Evolutionary conservation across 2,329 filamentous ascomycete species (phyloP).

Genomic region (Didymella segeticola): DNA sequence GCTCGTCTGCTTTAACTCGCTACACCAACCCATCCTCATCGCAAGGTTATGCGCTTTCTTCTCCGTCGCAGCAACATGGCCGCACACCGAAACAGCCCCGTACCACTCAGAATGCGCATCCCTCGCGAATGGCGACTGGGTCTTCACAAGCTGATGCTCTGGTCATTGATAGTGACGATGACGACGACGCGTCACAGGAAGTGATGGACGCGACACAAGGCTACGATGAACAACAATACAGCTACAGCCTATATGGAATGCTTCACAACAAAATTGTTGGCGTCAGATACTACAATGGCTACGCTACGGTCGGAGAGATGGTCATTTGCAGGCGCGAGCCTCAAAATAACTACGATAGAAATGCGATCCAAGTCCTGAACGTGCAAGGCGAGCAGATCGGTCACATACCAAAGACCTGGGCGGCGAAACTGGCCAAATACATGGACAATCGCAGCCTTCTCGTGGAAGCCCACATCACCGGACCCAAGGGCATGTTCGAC

Average conservation of each 20-base stretch:
- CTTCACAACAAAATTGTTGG: conserved; percentile 66
- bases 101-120: conserved; percentile 19
- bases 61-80: conserved; percentile 1
- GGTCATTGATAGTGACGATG: conserved; percentile 37
- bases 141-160: conserved; percentile 37
- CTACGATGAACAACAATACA: conserved; percentile 32
- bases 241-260: conserved; percentile 41
- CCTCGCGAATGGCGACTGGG: conserved; percentile 22
- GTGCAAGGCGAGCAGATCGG: conserved; percentile 78
- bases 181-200: conserved; percentile 42
- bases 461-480: conserved; percentile 73
- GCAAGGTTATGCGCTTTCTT: conserved; percentile 14
- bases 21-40: conserved; percentile 26
- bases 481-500: conserved; percentile 70
- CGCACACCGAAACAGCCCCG: conserved; percentile 39
- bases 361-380: conserved; percentile 81
- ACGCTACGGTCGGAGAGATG: conserved; percentile 46
- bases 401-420: conserved; percentile 73
- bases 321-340: conserved; percentile 64
- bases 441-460: conserved; percentile 63
- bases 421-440: conserved; percentile 75
- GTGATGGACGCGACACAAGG: conserved; percentile 34
- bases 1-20: conserved; percentile 24
- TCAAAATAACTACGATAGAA: conserved; percentile 62
- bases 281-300: conserved; percentile 51